phyloP scores from a whole-genome alignment of 192 early-diverging fungal genomes.

The Linnemannia zychae region DNA sequence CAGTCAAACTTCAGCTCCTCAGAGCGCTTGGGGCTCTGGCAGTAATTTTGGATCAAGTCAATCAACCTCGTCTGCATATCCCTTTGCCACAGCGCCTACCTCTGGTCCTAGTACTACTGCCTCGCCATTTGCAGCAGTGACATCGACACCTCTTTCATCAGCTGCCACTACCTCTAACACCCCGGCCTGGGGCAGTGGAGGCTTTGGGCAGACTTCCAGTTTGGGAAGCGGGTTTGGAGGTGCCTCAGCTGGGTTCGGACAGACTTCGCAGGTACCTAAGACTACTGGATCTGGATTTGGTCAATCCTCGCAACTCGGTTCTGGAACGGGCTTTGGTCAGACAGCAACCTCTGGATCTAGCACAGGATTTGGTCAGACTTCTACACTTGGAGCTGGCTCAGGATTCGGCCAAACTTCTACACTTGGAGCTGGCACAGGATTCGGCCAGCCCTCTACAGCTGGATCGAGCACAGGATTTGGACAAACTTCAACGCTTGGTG shows the following conservation, averaged over 20 bases:
- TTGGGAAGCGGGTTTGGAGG: background rate
- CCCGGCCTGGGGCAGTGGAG: constrained; percentile 18
- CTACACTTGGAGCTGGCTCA: constrained; percentile 11
- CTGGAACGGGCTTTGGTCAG: constrained; percentile 2
- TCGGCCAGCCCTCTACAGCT: constrained; percentile 21
- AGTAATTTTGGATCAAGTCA: background rate
- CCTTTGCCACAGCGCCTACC: constrained; percentile 4
- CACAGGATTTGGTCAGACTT: constrained; percentile 36
- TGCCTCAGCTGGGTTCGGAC: background rate
- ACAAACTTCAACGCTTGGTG: constrained; percentile 13
- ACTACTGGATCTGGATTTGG: constrained; percentile 16
- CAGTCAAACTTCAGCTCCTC: constrained; percentile 20
- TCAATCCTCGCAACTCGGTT: background rate
- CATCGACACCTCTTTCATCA: constrained; percentile 14
- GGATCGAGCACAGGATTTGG: constrained; percentile 14
- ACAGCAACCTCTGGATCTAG: background rate
- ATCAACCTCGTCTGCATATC: constrained; percentile 3
- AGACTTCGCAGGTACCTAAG: background rate
- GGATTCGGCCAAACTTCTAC: constrained; percentile 34
- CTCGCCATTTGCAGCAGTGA: constrained; percentile 2
- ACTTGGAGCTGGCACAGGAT: constrained; percentile 2
- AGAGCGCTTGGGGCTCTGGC: background rate
- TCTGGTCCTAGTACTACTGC: background rate
- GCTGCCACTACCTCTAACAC: background rate
- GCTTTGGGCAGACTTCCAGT: constrained; percentile 20